These are phyloP conservation scores for Xerocomus amazonicus DNA, from an alignment of 1,284 basidiomycete genomes.

Conservation along the genomic window DNA sequence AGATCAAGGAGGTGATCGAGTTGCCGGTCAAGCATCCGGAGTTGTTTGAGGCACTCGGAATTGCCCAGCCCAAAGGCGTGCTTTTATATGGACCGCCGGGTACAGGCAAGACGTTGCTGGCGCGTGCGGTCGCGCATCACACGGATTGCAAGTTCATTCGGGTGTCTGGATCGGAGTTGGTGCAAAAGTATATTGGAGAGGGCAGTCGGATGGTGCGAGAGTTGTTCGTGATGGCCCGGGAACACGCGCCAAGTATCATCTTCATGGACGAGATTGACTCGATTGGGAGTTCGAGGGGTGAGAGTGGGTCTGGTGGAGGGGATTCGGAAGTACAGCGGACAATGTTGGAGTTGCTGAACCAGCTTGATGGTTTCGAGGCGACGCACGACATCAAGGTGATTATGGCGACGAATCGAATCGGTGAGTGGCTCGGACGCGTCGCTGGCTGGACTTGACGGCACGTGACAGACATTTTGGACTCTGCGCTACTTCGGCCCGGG, in stretches of 20 bases:
- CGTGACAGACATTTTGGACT: slow-evolving; percentile 84
- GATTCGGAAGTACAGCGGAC: slow-evolving; percentile 98
- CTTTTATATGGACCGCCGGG: slow-evolving; percentile 95
- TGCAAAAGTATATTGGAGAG: slow-evolving; percentile 99
- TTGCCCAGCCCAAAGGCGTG: slow-evolving; percentile 97
- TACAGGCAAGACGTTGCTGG: slow-evolving; percentile 93
- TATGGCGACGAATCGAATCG: slow-evolving; percentile 99
- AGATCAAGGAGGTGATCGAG: slow-evolving; percentile 99
- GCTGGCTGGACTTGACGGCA: slow-evolving; percentile 9
- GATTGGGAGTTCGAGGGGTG: slow-evolving; percentile 91
- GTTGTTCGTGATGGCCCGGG: slow-evolving; percentile 97
- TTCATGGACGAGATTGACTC: slow-evolving; percentile 99
- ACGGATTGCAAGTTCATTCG: slow-evolving; percentile 98
- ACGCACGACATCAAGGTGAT: slow-evolving; percentile 99
- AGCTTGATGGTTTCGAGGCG: slow-evolving; percentile 96
- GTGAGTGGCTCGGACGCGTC: slow-evolving; percentile 31
- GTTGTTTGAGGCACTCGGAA: slow-evolving; percentile 93
- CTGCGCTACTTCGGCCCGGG: slow-evolving; percentile 90
- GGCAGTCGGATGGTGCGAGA: slow-evolving; percentile 96
- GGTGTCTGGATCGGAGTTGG: slow-evolving; percentile 92
- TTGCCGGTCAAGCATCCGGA: slow-evolving; percentile 98
- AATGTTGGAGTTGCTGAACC: slow-evolving; percentile 96
- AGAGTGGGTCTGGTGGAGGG: slow-evolving; percentile 84
- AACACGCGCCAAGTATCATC: slow-evolving; percentile 98
- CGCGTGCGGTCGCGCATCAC: slow-evolving; percentile 94